Base-by-base conservation (phyloP, 2,329 filamentous ascomycete species). In the Cladophialophora immunda region DNA sequence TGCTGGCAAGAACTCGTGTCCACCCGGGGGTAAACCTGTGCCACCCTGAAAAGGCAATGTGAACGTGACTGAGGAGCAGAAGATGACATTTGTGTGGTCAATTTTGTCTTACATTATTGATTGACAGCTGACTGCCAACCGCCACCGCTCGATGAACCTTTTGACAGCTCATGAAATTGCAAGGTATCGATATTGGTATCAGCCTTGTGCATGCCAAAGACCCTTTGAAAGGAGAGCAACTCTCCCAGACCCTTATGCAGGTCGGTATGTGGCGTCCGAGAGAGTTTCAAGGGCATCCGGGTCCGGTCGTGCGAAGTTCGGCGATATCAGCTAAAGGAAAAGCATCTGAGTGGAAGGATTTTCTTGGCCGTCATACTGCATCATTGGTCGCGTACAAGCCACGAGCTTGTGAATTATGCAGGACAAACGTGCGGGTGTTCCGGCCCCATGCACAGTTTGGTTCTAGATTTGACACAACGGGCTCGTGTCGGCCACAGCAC, bases 401-500 rank as follows among this genome's bases (percentile, higher is more conserved):
- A 52, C 30, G 47, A 52, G 30, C 29, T 19, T 7, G 22, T 58
- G 30, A 54, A 30, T 53, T 29, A 34, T 57, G 27, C 56, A 58
- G 53, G 32, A 34, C 32, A 29, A 47, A 47, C 27, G 50, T 38
- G 47, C 25, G 34, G 36, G 52, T 29, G 45, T 38, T 17, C 36
- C 58, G 53, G 64, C 47, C 54, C 58, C 58, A 36, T 41, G 22
- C 17, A 45, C 30, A 41, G 19, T 64, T 50, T 50, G 60, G 62
- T 68, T 68, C 66, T 65, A 68, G 66, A 65, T 41, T 41, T 50
- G 34, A 54, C 52, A 52, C 66, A 25, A 55, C n/a, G 38, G 38
- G 17, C n/a, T 50, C 22, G 61, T 58, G 61, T 61, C 34, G 57
- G 56, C 22, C 54, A 52, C 22, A 50, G 22, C 45, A 13, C 22